Conservation (phyloP, 2,329 filamentous ascomycete species). For the Pestalotiopsis sp. region DNA sequence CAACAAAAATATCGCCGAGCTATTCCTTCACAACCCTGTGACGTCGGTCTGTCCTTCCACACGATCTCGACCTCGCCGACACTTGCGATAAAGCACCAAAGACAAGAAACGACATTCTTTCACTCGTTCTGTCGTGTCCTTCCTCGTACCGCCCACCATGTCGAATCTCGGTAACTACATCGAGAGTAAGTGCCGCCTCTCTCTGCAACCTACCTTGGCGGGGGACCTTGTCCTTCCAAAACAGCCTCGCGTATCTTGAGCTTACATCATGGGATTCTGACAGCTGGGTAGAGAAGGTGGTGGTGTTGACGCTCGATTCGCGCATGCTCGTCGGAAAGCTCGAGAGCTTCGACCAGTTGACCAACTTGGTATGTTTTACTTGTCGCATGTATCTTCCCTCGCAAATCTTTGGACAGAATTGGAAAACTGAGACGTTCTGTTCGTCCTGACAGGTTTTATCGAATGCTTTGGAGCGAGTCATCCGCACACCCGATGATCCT, state of each 20-base stretch:
- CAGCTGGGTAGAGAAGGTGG: conserved; percentile 74
- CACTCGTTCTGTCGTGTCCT: background rate
- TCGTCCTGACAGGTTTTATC: conserved; percentile 67
- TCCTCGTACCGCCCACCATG: conserved; percentile 24
- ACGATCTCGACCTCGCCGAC: background rate
- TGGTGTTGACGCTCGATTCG: conserved; percentile 90
- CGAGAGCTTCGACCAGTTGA: conserved; percentile 85
- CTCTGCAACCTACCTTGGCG: background rate
- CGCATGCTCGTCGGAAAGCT: conserved; percentile 84
- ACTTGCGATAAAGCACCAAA: background rate
- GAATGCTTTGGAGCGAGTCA: conserved; percentile 85
- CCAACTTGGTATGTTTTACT: conserved; percentile 69
- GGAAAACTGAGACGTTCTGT: background rate
- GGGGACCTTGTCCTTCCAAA: background rate
- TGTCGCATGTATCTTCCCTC: background rate
- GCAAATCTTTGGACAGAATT: background rate
- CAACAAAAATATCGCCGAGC: too few species aligned
- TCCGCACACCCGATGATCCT: conserved; percentile 80
- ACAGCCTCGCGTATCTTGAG: conserved; percentile 13
- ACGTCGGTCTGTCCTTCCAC: background rate
- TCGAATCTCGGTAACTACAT: conserved; percentile 34
- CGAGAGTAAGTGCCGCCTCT: conserved; percentile 29
- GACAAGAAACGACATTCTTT: background rate
- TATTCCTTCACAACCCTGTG: background rate
- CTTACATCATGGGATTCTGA: conserved; percentile 30